A percentile compares a stretch with the other conserved stretches of the same genome.
Evolutionary conservation across 257 asterid species (phyloP).

Genomic region (Plantago elongata): DNA sequence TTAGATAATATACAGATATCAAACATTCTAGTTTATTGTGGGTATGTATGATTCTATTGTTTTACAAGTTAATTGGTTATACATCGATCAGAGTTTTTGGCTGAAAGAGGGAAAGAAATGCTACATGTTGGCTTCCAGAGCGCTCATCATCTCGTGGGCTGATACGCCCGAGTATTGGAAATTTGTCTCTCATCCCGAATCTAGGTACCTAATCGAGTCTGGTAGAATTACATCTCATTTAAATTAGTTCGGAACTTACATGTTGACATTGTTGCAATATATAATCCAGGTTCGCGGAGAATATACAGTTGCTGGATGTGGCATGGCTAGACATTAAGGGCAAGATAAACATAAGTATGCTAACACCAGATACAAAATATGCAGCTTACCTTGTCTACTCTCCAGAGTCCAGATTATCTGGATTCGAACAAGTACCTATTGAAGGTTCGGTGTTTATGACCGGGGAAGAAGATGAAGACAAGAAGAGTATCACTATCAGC

Average conservation of each 20-base stretch:
- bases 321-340: not conserved
- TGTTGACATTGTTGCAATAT: not conserved
- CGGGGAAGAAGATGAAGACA: conserved; percentile 30
- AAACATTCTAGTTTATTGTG: not conserved
- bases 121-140: conserved; percentile 9
- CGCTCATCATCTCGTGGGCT: not conserved
- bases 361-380: not conserved
- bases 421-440: conserved; percentile 38
- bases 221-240: too few relatives aligned
- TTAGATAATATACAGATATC: not conserved
- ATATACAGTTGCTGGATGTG: not conserved
- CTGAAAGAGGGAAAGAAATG: conserved; percentile 8
- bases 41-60: not conserved
- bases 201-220: too few relatives aligned
- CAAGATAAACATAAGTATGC: not conserved
- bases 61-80: not conserved
- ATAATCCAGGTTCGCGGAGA: not conserved
- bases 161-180: too few relatives aligned
- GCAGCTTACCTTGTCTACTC: conserved; percentile 5
- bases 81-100: conserved; percentile 7
- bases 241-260: not conserved
- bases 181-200: too few relatives aligned
- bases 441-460: conserved; percentile 34
- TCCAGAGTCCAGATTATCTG: conserved; percentile 14
- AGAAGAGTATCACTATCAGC: conserved; percentile 13